These are phyloP conservation scores for Heliamphora pulchella DNA, from an alignment of 179 eudicot species.

Conservation along the genomic window DNA sequence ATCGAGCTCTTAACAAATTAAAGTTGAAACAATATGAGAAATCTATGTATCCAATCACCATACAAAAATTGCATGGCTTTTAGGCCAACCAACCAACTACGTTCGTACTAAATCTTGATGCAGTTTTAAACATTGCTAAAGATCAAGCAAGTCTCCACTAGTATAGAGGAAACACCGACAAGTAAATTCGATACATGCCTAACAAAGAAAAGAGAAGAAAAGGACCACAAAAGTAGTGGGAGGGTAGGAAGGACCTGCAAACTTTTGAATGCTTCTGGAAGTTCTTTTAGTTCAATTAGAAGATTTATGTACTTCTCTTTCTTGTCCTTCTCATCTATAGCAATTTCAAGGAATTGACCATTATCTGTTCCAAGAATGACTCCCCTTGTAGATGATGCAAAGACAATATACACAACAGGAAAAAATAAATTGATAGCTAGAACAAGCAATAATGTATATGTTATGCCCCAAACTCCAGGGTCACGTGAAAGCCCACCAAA, in stretches of 20 bases:
- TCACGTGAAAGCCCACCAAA: too few relatives aligned
- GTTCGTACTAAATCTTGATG: neutral
- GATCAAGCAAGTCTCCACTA: neutral
- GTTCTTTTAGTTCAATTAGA: conserved; percentile 70
- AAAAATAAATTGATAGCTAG: neutral
- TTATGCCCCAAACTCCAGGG: too few relatives aligned
- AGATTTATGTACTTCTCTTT: conserved; percentile 82
- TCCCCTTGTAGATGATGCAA: conserved; percentile 78
- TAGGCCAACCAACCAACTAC: neutral
- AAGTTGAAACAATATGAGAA: neutral
- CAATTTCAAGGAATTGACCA: conserved; percentile 87
- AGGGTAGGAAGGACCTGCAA: conserved; percentile 49
- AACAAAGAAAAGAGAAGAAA: neutral
- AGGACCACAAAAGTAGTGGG: neutral
- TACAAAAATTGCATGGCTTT: neutral
- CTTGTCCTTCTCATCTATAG: conserved; percentile 93
- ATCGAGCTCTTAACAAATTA: neutral
- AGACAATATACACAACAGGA: conserved; percentile 8
- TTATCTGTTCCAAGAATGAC: conserved; percentile 86
- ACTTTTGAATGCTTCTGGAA: conserved; percentile 79
- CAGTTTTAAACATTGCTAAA: neutral
- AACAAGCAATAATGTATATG: neutral
- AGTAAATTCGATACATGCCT: neutral
- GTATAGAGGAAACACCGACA: neutral
- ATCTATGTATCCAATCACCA: neutral